phyloP scores from a whole-genome alignment of 768 basidiomycete genomes.

The Paxillus involutus region DNA sequence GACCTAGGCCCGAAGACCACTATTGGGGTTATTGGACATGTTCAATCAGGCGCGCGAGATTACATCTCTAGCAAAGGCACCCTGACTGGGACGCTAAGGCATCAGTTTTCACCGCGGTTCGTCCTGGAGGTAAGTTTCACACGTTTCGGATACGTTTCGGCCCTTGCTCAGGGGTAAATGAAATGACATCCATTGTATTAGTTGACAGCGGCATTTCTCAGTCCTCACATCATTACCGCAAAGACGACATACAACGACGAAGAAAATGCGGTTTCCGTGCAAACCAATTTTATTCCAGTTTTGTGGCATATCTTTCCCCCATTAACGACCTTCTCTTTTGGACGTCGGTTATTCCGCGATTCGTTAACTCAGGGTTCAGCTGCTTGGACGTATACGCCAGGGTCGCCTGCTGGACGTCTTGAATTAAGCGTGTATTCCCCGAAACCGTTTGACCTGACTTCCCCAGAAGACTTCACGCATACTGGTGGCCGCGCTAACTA shows the following conservation, averaged over 20 bases:
- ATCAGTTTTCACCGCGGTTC: conserved; percentile 72
- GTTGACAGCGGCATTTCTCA: conserved; percentile 41
- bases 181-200: conserved; percentile 22
- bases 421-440: conserved; percentile 45
- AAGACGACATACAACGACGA: conserved; percentile 50
- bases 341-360: conserved; percentile 52
- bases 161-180: conserved; percentile 8
- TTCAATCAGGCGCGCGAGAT: conserved; percentile 24
- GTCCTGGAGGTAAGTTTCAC: conserved; percentile 40
- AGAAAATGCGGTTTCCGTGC: conserved; percentile 44
- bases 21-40: conserved; percentile 39
- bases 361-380: conserved; percentile 48
- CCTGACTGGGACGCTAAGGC: conserved; percentile 68
- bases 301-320: conserved; percentile 34
- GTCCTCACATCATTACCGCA: conserved; percentile 41
- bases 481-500: conserved; percentile 21
- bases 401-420: conserved; percentile 26
- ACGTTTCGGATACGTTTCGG: conserved; percentile 14
- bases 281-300: conserved; percentile 36
- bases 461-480: conserved; percentile 21
- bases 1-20: conserved; percentile 46
- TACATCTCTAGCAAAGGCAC: conserved; percentile 33
- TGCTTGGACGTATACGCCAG: conserved; percentile 25
- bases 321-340: conserved; percentile 42
- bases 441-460: conserved; percentile 36